Base-by-base conservation (phyloP, 2,329 filamentous ascomycete genomes). In the Cryphonectria naterciae region DNA sequence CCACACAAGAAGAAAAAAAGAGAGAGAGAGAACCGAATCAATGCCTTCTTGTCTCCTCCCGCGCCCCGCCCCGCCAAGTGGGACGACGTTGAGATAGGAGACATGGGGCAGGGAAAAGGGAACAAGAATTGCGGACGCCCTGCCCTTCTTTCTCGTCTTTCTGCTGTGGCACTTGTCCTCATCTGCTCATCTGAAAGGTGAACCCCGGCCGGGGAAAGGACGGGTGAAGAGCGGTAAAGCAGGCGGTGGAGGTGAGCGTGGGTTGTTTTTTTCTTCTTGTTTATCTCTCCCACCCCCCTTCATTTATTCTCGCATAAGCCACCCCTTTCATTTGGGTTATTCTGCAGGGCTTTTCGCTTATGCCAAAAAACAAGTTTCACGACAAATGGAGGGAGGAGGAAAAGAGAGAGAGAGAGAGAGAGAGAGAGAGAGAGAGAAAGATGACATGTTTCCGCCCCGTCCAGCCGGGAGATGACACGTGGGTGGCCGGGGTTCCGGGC, bases 401-500 rank as follows among this genome's bases (percentile, higher is more conserved):
- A 60, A 11, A 15, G 17, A 1, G 54, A 64, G 46, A 32, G 58
- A 58, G 49, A 37, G 46, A 58, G n/a, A 39, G 60, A 39, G 43
- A 28, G 32, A 67, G 46, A 46, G 37, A 41, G 8, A 17, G 35
- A 22, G 13, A 41, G 41, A 32, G 28, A 41, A 13, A 25, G 22
- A 41, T n/a, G 22, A 41, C 8, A 64, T 25, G 61, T 17, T 22
- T 25, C 35, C 19, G 35, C 60, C 39, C 35, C 65, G 39, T 32
- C 65, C 68, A 72, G 39, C 70, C 25, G 70, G 39, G 49, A 52
- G 46, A 65, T 72, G 70, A 72, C 70, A 72, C 70, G 70, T 72
- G 70, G 70, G 68, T 63, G 56, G 63, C 70, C 49, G 69, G 65
- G 65, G 66, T 67, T 54, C n/a, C n/a, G 41, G 62, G 17, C 32